Conservation (phyloP, 1,284 basidiomycete genomes). For the Ganoderma lingzhi region DNA sequence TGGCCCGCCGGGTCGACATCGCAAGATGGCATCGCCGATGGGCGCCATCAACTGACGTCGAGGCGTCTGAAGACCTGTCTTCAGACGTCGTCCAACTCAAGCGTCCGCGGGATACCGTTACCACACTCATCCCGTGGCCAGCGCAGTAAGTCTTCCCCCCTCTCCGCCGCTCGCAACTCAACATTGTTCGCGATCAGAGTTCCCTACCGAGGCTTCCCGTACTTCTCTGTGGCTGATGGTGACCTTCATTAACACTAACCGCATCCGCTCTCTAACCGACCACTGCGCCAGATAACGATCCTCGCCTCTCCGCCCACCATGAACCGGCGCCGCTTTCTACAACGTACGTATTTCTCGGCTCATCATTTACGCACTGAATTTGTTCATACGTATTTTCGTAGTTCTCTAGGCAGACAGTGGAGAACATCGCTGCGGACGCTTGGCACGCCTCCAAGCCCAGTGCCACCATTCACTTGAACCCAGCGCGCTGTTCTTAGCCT, state of each 20-base stretch:
- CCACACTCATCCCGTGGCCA: neutral
- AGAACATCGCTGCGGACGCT: neutral
- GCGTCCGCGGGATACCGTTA: neutral
- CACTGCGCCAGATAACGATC: constrained; percentile 8
- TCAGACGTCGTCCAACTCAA: neutral
- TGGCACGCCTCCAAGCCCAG: neutral
- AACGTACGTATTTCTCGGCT: neutral
- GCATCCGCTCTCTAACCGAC: neutral
- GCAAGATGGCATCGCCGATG: constrained; percentile 9
- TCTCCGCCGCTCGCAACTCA: neutral
- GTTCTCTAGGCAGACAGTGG: neutral
- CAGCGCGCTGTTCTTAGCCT: neutral
- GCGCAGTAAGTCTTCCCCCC: neutral
- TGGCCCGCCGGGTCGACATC: neutral
- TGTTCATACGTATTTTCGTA: neutral
- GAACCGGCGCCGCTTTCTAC: neutral
- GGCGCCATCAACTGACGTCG: neutral
- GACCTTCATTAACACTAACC: neutral
- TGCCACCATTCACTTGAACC: neutral
- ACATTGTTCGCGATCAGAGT: neutral
- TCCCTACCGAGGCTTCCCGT: neutral
- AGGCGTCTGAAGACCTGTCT: neutral
- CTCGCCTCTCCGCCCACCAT: neutral
- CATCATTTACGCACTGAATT: neutral
- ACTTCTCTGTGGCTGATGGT: neutral